Evolutionary conservation across 2,329 filamentous ascomycete species (phyloP), one percentile per base, ranked within the genome.

Genomic region (Chalara sp.): DNA sequence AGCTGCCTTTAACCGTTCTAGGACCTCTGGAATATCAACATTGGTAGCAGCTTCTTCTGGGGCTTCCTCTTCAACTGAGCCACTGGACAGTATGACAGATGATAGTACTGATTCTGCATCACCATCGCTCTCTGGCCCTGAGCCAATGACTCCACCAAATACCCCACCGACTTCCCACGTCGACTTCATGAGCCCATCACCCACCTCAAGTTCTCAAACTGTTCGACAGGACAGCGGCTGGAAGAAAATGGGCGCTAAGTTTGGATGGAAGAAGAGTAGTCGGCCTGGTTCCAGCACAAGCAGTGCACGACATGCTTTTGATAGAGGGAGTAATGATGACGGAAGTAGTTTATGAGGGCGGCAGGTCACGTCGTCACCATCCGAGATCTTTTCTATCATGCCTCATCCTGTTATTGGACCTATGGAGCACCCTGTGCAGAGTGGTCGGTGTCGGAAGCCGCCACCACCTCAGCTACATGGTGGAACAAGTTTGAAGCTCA

Each of bases 121-220:
- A 47, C 72, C 80, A 33, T 67, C 75, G 46, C 56, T 50, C 8
- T 62, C 61, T 35, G 65, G 69, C 30, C 70, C 74, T 53, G 84
- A 85, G 62, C 84, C 76, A 3, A 83, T 89, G 73, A 90, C 87
- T 4, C 87, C 87, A 0, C 86, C 86, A 1, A 87, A 79, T 2
- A 87, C 83, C 3, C 84, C 87, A 33, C 85, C 86, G 0, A 79
- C 76, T 1, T 76, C 79, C 0, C 78, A 83, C 54, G 49, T 52
- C 11, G 55, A 49, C 10, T 62, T 65, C 29, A 41, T 32, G n/a
- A 57, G 57, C 21, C 49, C 53, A 3, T 63, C 62, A 3, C 61
- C 59, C 11, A 54, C 56, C 4, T 58, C 61, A 2, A 63, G 58
- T 44, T 61, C 61, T 32, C 53, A 53, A 6, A 53, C 48, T 13